Base-by-base conservation (phyloP, 2,329 filamentous ascomycete species). In the Nemania sp. region DNA sequence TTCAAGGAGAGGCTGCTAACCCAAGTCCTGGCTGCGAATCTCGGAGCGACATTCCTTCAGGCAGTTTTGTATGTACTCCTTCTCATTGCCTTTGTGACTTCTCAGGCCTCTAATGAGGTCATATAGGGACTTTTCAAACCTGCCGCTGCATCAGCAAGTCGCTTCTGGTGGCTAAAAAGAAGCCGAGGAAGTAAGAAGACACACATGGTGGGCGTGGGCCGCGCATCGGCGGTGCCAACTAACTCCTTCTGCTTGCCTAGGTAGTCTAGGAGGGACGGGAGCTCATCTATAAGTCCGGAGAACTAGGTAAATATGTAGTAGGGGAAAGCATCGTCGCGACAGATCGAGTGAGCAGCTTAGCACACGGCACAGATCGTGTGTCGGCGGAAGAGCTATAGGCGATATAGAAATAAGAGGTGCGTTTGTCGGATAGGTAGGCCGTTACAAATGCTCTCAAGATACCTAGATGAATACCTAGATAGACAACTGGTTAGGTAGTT, bases 61-160 rank as follows among this genome's bases (percentile, higher is more conserved):
- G 77, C 91, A 94, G 80, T 93, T 91, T 78, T 97, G 92, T 68
- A 99, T 97, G 81, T 98, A 99, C 79, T 97, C 93, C 80, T 92
- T 92, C 83, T 99, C 96, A 78, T 91, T 92, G 75, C 95, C 95
- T 81, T 97, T 98, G 84, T 98, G 94, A 79, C 95, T 96, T 73
- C 96, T 91, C 78, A 99, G 85, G 76, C 96, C 96, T 82, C 94
- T 89, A 77, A 99, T 99, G 85, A 99, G 94, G 89, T 98, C 95
- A 82, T 98, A 97, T 22, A 99, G 89, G 49, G 96, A 98, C 83
- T 99, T 99, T 82, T 99, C 96, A 84, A 99, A 99, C 96, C 94
- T 98, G 71, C 2, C 20, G 43, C 27, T 24, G n/a, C 54, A 69
- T 80, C 67, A 79, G 77, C 70, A 49, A 61, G 56, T 32, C 18